Evolutionary conservation across 495 filamentous ascomycete genomes (phyloP).

Genomic region (Neurospora sp.): DNA sequence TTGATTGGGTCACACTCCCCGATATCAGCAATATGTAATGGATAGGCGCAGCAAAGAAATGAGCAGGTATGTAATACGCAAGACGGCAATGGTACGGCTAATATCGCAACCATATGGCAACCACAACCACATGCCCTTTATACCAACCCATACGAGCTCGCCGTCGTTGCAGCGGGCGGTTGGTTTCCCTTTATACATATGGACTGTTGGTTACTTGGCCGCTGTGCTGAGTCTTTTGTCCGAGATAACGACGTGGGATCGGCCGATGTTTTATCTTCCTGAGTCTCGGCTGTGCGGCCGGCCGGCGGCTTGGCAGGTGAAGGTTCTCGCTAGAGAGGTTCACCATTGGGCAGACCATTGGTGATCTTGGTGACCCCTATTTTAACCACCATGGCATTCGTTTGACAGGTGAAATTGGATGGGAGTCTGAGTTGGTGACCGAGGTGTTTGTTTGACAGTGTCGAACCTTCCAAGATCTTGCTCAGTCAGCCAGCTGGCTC

Average conservation of each 20-base stretch:
- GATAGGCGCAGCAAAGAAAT: neutral
- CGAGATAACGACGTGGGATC: neutral
- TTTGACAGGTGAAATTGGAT: neutral
- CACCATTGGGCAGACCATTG: neutral
- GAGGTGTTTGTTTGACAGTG: neutral
- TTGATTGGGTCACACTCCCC: neutral
- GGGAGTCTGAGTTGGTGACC: neutral
- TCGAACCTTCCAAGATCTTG: neutral
- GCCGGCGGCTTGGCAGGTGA: neutral
- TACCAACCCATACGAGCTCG: neutral
- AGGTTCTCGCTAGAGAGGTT: neutral
- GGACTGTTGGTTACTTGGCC: neutral
- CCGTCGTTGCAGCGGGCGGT: neutral
- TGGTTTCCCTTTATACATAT: neutral
- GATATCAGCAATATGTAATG: neutral
- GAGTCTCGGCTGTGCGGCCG: neutral
- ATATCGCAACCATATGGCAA: neutral
- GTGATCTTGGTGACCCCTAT: neutral
- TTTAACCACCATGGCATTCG: neutral
- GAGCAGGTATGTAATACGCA: neutral
- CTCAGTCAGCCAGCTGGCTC: neutral
- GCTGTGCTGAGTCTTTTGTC: neutral
- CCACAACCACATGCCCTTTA: neutral
- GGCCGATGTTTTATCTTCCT: neutral
- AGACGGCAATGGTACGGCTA: neutral